phyloP scores from a whole-genome alignment of 441 rosid species.

The Macaranga tanarius region DNA sequence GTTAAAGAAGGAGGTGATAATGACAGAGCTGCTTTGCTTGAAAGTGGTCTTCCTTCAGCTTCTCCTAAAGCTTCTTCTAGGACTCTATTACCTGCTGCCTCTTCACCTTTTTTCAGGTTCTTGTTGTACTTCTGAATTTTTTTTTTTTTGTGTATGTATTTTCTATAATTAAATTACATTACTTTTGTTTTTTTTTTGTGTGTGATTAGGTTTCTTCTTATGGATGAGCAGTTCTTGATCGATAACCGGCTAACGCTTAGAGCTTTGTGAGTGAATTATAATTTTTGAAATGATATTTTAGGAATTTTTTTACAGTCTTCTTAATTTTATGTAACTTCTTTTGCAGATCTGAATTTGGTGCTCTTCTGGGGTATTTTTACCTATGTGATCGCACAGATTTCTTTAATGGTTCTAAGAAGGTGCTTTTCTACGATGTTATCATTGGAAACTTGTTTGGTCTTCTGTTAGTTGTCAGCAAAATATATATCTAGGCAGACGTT shows the following conservation, averaged over 20 bases:
- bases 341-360: conserved; percentile 87
- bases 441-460: not conserved
- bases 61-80: conserved; percentile 56
- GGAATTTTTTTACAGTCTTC: not conserved
- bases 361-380: conserved; percentile 66
- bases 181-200: conserved; percentile 7
- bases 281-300: not conserved
- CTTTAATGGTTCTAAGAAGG: conserved; percentile 78
- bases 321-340: not conserved
- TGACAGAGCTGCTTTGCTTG: conserved; percentile 77
- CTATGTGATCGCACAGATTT: conserved; percentile 78
- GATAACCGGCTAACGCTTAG: conserved; percentile 79
- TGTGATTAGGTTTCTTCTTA: conserved; percentile 60
- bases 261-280: conserved; percentile 61
- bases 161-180: not conserved
- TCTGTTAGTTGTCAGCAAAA: no score
- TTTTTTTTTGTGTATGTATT: not conserved
- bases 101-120: conserved; percentile 65
- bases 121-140: conserved; percentile 2
- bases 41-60: conserved; percentile 69
- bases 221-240: conserved; percentile 88
- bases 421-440: conserved; percentile 23
- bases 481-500: no score
- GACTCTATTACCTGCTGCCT: conserved; percentile 39
- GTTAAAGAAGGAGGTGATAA: conserved; percentile 84